Base-by-base conservation (phyloP, 345 rosid species). In the Citrus australasica region DNA sequence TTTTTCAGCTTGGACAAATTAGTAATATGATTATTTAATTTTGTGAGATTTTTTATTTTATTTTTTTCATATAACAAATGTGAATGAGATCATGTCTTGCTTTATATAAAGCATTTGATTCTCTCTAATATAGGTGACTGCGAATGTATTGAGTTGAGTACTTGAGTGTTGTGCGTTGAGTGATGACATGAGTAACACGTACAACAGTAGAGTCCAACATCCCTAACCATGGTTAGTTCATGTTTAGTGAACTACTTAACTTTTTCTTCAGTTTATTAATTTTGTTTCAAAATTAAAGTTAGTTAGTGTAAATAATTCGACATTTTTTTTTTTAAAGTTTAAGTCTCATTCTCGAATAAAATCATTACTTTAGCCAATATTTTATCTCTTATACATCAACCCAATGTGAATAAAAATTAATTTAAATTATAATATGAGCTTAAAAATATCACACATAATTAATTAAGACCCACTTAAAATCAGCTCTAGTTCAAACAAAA, bases 51-150 rank as follows among this genome's bases (percentile, higher is more conserved):
- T 27, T 38, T 38, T 8, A 8, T 8, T 37, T 32, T 68, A 37
- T 2, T 22, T 4, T 16, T 7, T 38, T 63, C 76, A 74, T 59
- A 79, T 61, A 77, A 24, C 79, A 78, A 80, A 73, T 67, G 82
- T 51, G 71, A 77, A 75, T 63, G 80, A 46, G 73, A 65, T 35
- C 27, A 35, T 67, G 61, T 69, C 85, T 84, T 66, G 69, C 69
- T 33, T 81, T 86, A 71, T 71, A 37, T 67, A 79, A 79, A 78
- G 88, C 79, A 82, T 51, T 82, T 79, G 89, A 82, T 86, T 79
- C 87, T 77, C 33, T 78, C 22, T 0, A 59, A 2, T 3, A 53
- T 7, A 17, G 6, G 9, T 8, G n/a, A 27, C 40, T 69, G 16
- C 17, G 17, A 38, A 19, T 32, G 40, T 13, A 10, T 0, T 13